Conservation (phyloP, 345 rosid genomes). For the Xanthoceras sorbifolium region DNA sequence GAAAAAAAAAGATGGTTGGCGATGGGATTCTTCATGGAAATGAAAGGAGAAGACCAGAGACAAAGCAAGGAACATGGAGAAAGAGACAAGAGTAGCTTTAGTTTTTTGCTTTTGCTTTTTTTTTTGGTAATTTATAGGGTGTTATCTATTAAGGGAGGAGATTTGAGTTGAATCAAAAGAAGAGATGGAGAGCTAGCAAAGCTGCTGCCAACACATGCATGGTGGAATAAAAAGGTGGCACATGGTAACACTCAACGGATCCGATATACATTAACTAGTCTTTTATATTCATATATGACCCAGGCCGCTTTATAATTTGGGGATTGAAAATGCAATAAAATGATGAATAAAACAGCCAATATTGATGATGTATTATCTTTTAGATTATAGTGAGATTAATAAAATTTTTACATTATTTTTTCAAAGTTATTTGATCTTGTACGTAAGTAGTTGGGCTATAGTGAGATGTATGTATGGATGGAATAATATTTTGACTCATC, state of each 20-base stretch:
- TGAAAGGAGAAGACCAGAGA: slow-evolving; percentile 43
- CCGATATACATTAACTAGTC: not conserved
- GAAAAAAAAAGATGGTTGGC: slow-evolving; percentile 23
- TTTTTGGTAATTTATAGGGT: slow-evolving; percentile 19
- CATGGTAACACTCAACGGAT: slow-evolving; percentile 23
- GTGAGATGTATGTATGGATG: not conserved
- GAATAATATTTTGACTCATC: not conserved
- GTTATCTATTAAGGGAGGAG: slow-evolving; percentile 27
- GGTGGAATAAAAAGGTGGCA: slow-evolving; percentile 34
- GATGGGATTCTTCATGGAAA: slow-evolving; percentile 15
- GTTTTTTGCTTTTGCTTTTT: slow-evolving; percentile 35
- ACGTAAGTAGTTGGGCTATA: not conserved
- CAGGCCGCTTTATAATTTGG: not conserved
- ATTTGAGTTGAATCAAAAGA: slow-evolving; percentile 36
- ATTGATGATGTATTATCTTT: not conserved
- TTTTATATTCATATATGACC: not conserved
- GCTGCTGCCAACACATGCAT: slow-evolving; percentile 25
- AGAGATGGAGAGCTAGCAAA: slow-evolving; percentile 24
- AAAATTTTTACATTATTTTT: not conserved
- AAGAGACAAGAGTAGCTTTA: slow-evolving; percentile 51
- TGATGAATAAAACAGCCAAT: not conserved
- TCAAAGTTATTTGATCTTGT: not conserved
- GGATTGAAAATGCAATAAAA: not conserved
- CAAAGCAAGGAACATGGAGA: slow-evolving; percentile 56
- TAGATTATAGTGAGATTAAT: not conserved